phyloP scores from a whole-genome alignment of 2,329 filamentous ascomycete species.

The Trichoderma lentiforme region DNA sequence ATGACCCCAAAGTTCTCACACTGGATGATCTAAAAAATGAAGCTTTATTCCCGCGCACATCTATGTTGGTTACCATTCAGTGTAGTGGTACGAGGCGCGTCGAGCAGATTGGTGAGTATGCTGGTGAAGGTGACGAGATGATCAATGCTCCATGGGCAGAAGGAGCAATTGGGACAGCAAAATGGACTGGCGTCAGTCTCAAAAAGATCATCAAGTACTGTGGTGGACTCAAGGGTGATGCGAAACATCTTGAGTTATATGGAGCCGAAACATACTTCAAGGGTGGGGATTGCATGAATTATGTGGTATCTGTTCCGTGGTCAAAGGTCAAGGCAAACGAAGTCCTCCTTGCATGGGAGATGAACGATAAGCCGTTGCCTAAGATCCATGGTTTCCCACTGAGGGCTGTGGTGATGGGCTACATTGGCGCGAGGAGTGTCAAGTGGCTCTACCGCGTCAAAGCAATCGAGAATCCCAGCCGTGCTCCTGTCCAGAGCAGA shows the following conservation, averaged over 20 bases:
- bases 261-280: conserved; percentile 75
- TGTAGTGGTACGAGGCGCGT: conserved; percentile 67
- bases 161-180: conserved; percentile 65
- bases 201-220: conserved; percentile 70
- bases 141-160: conserved; percentile 58
- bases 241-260: conserved; percentile 63
- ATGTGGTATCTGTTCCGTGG: conserved; percentile 63
- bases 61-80: conserved; percentile 60
- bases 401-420: conserved; percentile 60
- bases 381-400: conserved; percentile 65
- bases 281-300: conserved; percentile 61
- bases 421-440: conserved; percentile 63
- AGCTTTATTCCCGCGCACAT: conserved; percentile 54
- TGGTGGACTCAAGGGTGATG: conserved; percentile 54
- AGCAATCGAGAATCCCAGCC: conserved; percentile 53
- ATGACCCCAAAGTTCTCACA: conserved; percentile 53
- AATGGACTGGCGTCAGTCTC: conserved; percentile 60
- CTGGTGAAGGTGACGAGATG: conserved; percentile 64
- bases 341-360: conserved; percentile 67
- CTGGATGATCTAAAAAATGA: conserved; percentile 61
- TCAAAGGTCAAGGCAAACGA: conserved; percentile 65
- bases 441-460: conserved; percentile 64
- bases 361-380: conserved; percentile 64
- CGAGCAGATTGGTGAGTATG: conserved; percentile 64
- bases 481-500: conserved; percentile 60